Evolutionary conservation across 2,329 filamentous ascomycete species (phyloP).

Genomic region (Trichoderma gracile): DNA sequence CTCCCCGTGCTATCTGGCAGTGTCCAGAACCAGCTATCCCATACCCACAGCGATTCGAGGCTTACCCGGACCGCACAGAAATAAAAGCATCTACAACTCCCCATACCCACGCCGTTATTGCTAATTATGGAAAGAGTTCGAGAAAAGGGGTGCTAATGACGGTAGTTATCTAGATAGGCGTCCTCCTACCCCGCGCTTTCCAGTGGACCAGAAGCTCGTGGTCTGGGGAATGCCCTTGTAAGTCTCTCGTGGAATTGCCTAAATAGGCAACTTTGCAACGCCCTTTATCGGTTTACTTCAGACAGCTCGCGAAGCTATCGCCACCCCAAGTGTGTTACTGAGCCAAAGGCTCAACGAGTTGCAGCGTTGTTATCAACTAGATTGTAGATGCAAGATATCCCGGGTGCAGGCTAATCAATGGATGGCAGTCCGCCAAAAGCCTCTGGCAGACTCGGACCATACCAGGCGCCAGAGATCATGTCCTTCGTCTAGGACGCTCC

Average conservation of each 20-base stretch:
- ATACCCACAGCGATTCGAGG: constrained; percentile 1
- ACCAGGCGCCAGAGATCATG: constrained; percentile 15
- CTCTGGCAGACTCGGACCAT: constrained; percentile 1
- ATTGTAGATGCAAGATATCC: constrained; percentile 2
- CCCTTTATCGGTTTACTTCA: constrained; percentile 1
- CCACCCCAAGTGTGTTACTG: constrained; percentile 1
- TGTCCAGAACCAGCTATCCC: not conserved
- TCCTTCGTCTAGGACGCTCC: constrained; percentile 4
- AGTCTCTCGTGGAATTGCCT: constrained; percentile 16
- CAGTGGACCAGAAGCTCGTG: not conserved
- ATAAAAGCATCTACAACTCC: not conserved
- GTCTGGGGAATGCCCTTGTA: not conserved
- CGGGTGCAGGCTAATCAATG: not conserved
- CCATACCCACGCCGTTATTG: not conserved
- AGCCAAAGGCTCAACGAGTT: constrained; percentile 7
- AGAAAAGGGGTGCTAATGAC: not conserved
- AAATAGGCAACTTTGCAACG: not conserved
- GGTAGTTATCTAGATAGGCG: constrained; percentile 16
- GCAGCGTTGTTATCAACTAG: not conserved
- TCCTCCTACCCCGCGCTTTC: constrained; percentile 14
- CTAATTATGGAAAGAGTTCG: not conserved
- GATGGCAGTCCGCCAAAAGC: constrained; percentile 5
- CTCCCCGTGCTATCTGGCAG: not conserved
- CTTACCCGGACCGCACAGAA: constrained; percentile 16
- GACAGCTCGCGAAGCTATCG: constrained; percentile 9